Evolutionary conservation across 495 filamentous ascomycete genomes (phyloP).

Genomic region (Rhypophila decipiens): DNA sequence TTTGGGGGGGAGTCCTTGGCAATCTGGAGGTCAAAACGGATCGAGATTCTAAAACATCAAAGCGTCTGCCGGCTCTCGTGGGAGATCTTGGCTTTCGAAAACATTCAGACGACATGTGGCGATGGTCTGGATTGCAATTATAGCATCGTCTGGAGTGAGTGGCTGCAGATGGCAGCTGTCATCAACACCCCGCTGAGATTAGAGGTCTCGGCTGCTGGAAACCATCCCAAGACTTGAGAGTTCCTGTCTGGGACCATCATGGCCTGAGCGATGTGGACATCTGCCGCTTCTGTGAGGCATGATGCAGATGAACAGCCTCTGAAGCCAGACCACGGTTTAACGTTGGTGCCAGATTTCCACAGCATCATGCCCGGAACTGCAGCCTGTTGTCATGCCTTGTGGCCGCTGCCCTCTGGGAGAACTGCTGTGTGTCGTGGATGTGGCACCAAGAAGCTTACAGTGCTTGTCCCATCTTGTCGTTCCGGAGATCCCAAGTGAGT

Average conservation of each 20-base stretch:
- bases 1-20: not conserved
- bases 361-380: slow-evolving; percentile 21
- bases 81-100: too few relatives aligned
- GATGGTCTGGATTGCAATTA: not conserved
- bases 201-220: not conserved
- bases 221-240: slow-evolving; percentile 20
- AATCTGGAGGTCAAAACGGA: slow-evolving; percentile 2
- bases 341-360: slow-evolving; percentile 6
- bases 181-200: too few relatives aligned
- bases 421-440: slow-evolving; percentile 17
- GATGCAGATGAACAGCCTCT: slow-evolving; percentile 5
- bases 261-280: not conserved
- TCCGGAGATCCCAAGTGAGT: slow-evolving; percentile 9
- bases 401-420: slow-evolving; percentile 12
- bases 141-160: not conserved
- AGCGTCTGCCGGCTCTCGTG: slow-evolving; percentile 5
- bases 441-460: slow-evolving; percentile 10
- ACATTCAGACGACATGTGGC: slow-evolving; percentile 4
- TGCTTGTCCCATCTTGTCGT: slow-evolving; percentile 12
- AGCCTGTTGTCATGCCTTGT: slow-evolving; percentile 23
- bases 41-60: slow-evolving; percentile 9
- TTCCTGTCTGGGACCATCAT: too few relatives aligned
- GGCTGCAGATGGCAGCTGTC: slow-evolving; percentile 5
- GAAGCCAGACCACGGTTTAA: slow-evolving; percentile 9
- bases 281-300: not conserved